Percentiles rank a stretch among this genome's conserved stretches.
phyloP scores from a whole-genome alignment of 78 protist genomes.

The Chrysochromulina parva region DNA sequence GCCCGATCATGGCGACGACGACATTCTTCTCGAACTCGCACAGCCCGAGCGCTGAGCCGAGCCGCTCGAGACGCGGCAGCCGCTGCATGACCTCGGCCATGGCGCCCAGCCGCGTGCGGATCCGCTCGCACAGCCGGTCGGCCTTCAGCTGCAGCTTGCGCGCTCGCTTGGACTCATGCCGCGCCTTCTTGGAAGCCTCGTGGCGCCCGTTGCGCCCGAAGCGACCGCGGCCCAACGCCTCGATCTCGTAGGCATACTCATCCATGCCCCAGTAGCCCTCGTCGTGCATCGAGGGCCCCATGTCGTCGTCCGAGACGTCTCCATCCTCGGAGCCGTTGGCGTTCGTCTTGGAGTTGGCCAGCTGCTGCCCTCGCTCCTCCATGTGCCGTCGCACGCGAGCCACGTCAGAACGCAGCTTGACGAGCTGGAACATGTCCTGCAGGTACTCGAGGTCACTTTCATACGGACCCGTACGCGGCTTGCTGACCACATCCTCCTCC shows the following conservation, averaged over 20 bases:
- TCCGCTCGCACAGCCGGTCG: neutral
- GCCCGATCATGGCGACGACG: conserved; percentile 8
- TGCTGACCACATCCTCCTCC: no score
- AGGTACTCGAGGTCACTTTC: neutral
- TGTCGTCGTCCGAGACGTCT: neutral
- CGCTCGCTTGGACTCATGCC: conserved; percentile 9
- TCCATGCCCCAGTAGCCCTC: neutral
- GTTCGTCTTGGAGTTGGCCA: neutral
- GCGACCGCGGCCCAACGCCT: neutral
- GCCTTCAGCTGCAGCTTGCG: neutral
- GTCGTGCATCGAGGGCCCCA: neutral
- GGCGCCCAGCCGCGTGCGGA: neutral
- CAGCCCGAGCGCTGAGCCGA: neutral
- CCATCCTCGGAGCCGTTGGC: neutral
- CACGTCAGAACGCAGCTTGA: neutral
- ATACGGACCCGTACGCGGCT: neutral
- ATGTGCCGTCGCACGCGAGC: neutral
- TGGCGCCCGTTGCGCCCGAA: neutral
- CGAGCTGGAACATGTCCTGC: conserved; percentile 5
- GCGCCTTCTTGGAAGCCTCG: conserved; percentile 10
- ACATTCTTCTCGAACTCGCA: neutral
- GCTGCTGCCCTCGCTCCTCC: neutral
- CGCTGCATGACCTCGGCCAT: neutral
- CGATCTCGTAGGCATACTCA: neutral
- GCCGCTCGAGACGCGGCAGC: neutral